Evolutionary conservation across 768 basidiomycete species (phyloP), one percentile per base, ranked within the genome.

Genomic region (Lenzites betulinus): DNA sequence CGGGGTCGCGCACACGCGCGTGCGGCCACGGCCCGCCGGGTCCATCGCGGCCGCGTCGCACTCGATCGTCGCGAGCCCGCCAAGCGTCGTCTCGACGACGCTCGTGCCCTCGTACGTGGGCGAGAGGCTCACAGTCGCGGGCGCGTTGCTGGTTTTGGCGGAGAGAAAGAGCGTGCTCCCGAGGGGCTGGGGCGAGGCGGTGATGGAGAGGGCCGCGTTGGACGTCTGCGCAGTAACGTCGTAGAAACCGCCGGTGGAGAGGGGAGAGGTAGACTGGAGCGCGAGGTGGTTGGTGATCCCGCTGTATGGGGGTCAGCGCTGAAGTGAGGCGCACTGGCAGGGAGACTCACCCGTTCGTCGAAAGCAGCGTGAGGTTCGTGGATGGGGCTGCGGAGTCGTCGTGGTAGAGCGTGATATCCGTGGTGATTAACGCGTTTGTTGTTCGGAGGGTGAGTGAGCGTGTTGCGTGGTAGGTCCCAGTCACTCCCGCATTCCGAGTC

Each of bases 401-500:
- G 53, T 76, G 74, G 16, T 66, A 39, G 42, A 85, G 54, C n/a
- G 69, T 71, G 41, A 83, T 76, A 35, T 71, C 66, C 0, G 75
- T 73, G 3, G 67, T 50, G 61, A 87, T 79, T 4, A 48, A 66
- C 0, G 70, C 74, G 62, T 85, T 83, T 22, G 74, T 63, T n/a
- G 75, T 76, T 18, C 42, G 26, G 25, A 82, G 60, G 11, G 39
- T 48, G 26, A 87, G 71, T 3, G 70, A 70, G 1, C 74, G 69
- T 15, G 71, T 66, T 3, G 73, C 70, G 26, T 75, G 75, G 69
- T 77, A 82, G 18, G 57, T 62, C 2, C 86, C 85, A 2, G 60
- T 64, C 35, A 88, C 82, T 8, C 63, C 66, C n/a, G 76, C 77
- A 50, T 83, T 85, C 7, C 74, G 64, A 1, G 80, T 81, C n/a